phyloP scores from a whole-genome alignment of 1,139 yeast species.

The Geotrichum restrictum region DNA sequence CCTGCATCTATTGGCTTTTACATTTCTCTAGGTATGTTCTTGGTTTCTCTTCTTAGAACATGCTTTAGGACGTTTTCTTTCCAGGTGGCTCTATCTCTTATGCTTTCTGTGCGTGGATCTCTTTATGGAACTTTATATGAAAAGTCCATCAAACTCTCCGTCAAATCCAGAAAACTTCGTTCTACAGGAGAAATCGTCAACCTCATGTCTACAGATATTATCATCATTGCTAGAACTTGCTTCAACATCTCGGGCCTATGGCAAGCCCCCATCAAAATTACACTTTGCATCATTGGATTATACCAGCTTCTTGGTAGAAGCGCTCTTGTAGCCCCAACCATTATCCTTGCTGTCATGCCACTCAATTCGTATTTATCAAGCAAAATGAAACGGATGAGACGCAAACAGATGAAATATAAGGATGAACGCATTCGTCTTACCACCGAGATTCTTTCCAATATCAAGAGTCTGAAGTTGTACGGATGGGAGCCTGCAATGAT shows the following conservation, averaged over 20 bases:
- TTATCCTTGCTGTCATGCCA: conserved; percentile 57
- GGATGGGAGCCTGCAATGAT: conserved; percentile 72
- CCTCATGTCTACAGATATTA: conserved; percentile 61
- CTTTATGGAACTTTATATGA: conserved; percentile 70
- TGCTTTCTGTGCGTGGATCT: conserved; percentile 48
- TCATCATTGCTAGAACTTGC: conserved; percentile 55
- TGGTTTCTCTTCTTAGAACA: conserved; percentile 74
- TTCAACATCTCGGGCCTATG: conserved; percentile 52
- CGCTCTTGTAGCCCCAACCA: conserved; percentile 55
- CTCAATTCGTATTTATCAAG: conserved; percentile 51
- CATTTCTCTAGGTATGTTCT: conserved; percentile 76
- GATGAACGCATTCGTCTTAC: conserved; percentile 62
- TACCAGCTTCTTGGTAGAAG: conserved; percentile 59
- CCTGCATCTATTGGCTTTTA: conserved; percentile 72
- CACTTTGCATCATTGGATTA: conserved; percentile 53
- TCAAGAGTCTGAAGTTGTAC: conserved; percentile 66
- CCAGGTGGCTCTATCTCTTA: conserved; percentile 45
- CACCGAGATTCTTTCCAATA: conserved; percentile 58
- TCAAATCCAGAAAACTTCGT: conserved; percentile 69
- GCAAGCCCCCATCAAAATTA: conserved; percentile 57
- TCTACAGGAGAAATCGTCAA: conserved; percentile 94
- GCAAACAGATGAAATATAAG: conserved; percentile 63
- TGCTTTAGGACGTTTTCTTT: conserved; percentile 69
- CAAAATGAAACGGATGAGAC: conserved; percentile 48
- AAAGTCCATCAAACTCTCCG: conserved; percentile 73